Evolutionary conservation across 495 filamentous ascomycete species (phyloP), one percentile per base, ranked within the genome.

Genomic region (Penicillium lividum): DNA sequence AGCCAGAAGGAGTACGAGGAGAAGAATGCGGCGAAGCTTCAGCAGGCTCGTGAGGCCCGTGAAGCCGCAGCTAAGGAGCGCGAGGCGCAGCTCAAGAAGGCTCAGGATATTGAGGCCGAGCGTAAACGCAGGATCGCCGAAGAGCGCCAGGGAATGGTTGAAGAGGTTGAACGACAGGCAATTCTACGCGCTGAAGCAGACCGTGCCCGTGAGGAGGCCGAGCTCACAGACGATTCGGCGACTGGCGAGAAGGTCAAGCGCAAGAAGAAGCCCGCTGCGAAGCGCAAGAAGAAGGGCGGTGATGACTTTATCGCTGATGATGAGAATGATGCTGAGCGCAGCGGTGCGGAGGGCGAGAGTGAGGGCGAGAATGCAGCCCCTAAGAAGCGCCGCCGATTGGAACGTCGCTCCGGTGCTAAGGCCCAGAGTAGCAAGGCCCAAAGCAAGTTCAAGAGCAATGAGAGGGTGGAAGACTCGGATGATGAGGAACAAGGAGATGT

Each of bases 1-100:
- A 86, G 79, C 57, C 94, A 98, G 72, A 86, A 82, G 49, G 92
- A 95, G 62, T 98, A 96, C 68, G 95, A 98, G 67, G 88, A 92
- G 57, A 90, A 89, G 79, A 97, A 97, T 67, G 90, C 91, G 40
- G 83, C 86, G 48, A 91, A 93, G 64, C 80, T 97, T 1, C 82
- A 86, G 46, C 82, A 88, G 33, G 93, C 93, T 1, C 82, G 89
- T 5, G 84, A 86, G 64, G 76, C 80, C 36, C 87, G 93, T 25
- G 88, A 97, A 57, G 89, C 85, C 10, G 93, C 94, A 56, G 75
- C 90, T 3, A 81, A 80, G 42, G 81, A 80, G 33, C 85, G 89
- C 6, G 91, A 95, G 70, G 91, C 90, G 62, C 84, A 85, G 62
- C 79, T 84, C 18, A 78, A 81, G 54, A 83, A 83, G 58, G 84